Percentiles rank a stretch among this genome's conserved stretches.
Evolutionary conservation across 257 asterid genomes (phyloP).

Genomic region (Datura wrightii): DNA sequence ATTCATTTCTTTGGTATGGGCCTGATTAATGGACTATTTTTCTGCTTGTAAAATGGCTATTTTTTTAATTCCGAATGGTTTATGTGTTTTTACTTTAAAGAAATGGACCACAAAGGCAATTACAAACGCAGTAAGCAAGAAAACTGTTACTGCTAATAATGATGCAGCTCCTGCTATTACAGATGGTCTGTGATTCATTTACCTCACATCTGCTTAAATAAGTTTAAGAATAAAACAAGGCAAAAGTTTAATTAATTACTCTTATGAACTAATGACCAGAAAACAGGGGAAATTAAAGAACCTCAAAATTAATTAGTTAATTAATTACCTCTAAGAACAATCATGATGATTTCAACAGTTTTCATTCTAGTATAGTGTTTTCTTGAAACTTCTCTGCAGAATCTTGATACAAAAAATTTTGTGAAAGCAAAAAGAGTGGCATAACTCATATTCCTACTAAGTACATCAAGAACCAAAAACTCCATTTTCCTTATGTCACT

Average conservation of each 20-base stretch:
- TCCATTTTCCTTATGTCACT: background rate
- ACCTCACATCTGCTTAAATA: slow-evolving; percentile 50
- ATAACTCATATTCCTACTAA: slow-evolving; percentile 65
- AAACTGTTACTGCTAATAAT: slow-evolving; percentile 46
- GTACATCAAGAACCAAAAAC: slow-evolving; percentile 45
- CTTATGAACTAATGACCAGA: background rate
- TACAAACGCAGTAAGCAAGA: background rate
- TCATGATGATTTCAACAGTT: background rate
- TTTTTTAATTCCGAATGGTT: background rate
- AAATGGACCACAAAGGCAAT: background rate
- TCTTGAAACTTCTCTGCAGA: background rate
- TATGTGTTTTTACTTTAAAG: background rate
- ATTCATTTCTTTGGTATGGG: background rate
- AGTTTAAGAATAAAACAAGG: background rate
- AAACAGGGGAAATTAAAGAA: background rate
- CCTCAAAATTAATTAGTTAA: background rate
- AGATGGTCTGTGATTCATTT: slow-evolving; percentile 52
- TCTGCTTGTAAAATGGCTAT: background rate
- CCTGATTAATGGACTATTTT: background rate
- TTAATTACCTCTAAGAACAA: background rate
- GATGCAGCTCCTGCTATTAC: slow-evolving; percentile 73
- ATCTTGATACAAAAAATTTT: background rate
- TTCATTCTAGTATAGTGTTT: background rate
- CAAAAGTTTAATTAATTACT: background rate
- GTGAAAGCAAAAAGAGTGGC: slow-evolving; percentile 62